Base-by-base conservation (phyloP, 2,329 filamentous ascomycete species). In the Cercospora sp. region DNA sequence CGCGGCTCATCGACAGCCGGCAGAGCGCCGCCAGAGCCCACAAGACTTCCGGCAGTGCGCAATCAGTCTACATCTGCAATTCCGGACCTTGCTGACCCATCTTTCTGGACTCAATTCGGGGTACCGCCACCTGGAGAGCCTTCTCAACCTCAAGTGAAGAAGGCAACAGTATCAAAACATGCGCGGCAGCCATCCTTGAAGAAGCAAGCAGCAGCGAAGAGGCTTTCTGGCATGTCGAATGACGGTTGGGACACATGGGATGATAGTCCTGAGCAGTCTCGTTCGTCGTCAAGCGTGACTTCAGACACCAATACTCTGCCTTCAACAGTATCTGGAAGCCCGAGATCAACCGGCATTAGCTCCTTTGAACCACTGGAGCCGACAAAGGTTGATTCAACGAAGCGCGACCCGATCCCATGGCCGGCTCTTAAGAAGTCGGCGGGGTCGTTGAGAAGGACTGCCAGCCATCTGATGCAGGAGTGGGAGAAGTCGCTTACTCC, bases 381-480 rank as follows among this genome's bases (percentile, higher is more conserved):
- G 10, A 57, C 68, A 31, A 60, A 55, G 8, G 51, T 59, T 36
- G 69, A 73, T 23, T 31, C 60, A 13, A 59, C 79, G 62, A 82
- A 81, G 60, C 74, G 77, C 63, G 78, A 80, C 65, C 79, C 82
- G 2, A 79, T 84, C 7, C 81, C 91, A 30, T 92, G 92, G 81
- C 89, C 89, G 60, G 86, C 90, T 59, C 85, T 96, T 65, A 89
- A 89, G 76, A 89, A 90, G 71, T 72, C 69, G 3, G 64, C 81
- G 93, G 89, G 88, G 73, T 93, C 92, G 74, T 82, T 97, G 73
- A 92, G 93, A 77, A 87, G 89, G 42, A 94, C 92, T 0, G 92
- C 94, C n/a, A 91, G 89, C 40, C 91, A 90, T 70, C 84, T 97
- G 66, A 93, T 97, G 88, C 91, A 89, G 71, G 93, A 97, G 77